Conservation (phyloP, 2,329 filamentous ascomycete species). For the Fusarium oligoseptatum region DNA sequence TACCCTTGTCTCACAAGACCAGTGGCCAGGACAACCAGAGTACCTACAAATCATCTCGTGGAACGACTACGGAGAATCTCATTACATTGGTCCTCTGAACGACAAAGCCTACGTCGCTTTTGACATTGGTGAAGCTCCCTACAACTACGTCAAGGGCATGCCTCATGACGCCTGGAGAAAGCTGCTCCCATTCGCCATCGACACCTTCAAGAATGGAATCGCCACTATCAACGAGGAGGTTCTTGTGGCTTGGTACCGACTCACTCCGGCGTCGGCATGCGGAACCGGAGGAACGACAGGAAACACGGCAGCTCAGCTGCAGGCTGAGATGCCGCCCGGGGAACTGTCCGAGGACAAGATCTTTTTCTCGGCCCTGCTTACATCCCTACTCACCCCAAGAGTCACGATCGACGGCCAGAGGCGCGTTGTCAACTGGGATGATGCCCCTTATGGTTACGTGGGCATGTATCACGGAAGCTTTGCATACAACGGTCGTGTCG, state of each 20-base stretch:
- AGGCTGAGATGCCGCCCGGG: background rate
- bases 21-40: background rate
- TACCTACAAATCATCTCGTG: background rate
- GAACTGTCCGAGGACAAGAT: background rate
- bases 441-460: background rate
- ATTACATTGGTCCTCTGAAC: background rate
- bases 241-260: background rate
- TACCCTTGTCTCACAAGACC: background rate
- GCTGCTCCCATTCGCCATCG: background rate
- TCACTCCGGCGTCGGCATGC: background rate
- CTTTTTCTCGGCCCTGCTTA: background rate
- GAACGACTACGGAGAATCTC: background rate
- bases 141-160: background rate
- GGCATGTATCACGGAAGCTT: background rate
- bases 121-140: background rate
- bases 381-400: background rate
- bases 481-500: background rate
- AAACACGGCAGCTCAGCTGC: background rate
- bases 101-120: background rate
- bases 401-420: background rate
- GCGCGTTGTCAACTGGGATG: background rate
- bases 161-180: background rate
- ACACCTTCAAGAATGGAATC: background rate
- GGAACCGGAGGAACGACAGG: background rate
- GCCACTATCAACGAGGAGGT: background rate